Evolutionary conservation across 768 basidiomycete species (phyloP).

Genomic region (Pisolithus albus): DNA sequence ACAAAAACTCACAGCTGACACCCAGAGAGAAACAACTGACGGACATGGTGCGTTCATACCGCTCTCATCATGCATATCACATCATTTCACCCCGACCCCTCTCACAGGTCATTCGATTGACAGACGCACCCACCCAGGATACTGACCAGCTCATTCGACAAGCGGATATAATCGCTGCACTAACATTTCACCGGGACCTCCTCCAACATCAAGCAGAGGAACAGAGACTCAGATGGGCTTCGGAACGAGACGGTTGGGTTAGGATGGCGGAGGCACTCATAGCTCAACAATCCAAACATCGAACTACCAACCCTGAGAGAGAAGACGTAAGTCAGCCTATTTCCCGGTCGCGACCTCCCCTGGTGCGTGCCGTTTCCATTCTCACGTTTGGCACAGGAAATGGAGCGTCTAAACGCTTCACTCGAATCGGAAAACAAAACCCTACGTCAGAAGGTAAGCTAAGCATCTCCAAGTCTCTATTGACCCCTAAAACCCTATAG

Average conservation of each 20-base stretch:
- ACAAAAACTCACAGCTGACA: slow-evolving; percentile 18
- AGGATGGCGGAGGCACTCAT: slow-evolving; percentile 64
- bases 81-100: slow-evolving; percentile 2
- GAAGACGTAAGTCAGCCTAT: slow-evolving; percentile 37
- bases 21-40: slow-evolving; percentile 45
- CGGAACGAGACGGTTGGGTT: slow-evolving; percentile 59
- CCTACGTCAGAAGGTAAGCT: slow-evolving; percentile 52
- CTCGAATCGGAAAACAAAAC: slow-evolving; percentile 56
- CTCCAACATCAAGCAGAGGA: slow-evolving; percentile 47
- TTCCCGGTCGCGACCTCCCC: neutral
- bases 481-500: slow-evolving; percentile 29
- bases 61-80: slow-evolving; percentile 5
- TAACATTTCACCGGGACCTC: slow-evolving; percentile 54
- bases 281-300: slow-evolving; percentile 37
- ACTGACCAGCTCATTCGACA: slow-evolving; percentile 48
- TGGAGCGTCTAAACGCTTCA: slow-evolving; percentile 42
- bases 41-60: slow-evolving; percentile 46
- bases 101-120: slow-evolving; percentile 43
- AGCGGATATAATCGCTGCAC: slow-evolving; percentile 51
- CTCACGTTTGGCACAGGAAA: slow-evolving; percentile 38
- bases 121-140: slow-evolving; percentile 33
- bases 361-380: neutral
- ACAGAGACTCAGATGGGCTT: slow-evolving; percentile 53
- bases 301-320: slow-evolving; percentile 24
- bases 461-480: neutral